phyloP scores from a whole-genome alignment of 225 moss, liverwort and hornwort genomes.

The Pseudoscleropodium purum region DNA sequence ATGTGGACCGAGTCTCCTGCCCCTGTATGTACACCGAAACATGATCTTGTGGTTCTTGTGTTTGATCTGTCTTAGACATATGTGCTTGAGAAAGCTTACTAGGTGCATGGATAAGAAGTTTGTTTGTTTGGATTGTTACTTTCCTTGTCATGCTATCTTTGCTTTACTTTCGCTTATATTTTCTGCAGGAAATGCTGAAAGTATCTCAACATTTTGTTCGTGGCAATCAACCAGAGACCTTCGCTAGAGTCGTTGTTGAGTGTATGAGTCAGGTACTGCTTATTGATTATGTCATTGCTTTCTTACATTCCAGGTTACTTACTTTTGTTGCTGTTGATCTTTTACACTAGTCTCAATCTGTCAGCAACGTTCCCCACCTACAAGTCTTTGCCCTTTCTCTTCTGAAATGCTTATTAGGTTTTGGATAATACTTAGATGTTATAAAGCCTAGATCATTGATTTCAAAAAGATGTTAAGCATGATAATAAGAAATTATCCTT shows the following conservation, averaged over 20 bases:
- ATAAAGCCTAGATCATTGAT: neutral
- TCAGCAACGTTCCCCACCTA: neutral
- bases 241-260: slow-evolving; percentile 60
- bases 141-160: neutral
- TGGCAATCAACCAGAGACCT: slow-evolving; percentile 73
- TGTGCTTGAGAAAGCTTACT: neutral
- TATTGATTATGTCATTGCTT: neutral
- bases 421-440: neutral
- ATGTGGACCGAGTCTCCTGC: slow-evolving; percentile 83
- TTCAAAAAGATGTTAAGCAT: neutral
- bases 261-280: slow-evolving; percentile 64
- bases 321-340: neutral
- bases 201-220: slow-evolving; percentile 84
- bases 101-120: neutral
- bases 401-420: neutral
- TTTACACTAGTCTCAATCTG: neutral
- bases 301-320: neutral
- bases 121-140: neutral
- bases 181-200: slow-evolving; percentile 82
- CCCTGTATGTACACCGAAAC: slow-evolving; percentile 40
- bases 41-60: neutral
- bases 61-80: neutral
- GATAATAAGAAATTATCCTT: neutral
- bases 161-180: neutral
- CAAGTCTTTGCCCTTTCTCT: neutral